Percentiles rank a stretch among this genome's conserved stretches.
Conservation (phyloP, 805 yeast genomes). For the Candida quercuum region DNA sequence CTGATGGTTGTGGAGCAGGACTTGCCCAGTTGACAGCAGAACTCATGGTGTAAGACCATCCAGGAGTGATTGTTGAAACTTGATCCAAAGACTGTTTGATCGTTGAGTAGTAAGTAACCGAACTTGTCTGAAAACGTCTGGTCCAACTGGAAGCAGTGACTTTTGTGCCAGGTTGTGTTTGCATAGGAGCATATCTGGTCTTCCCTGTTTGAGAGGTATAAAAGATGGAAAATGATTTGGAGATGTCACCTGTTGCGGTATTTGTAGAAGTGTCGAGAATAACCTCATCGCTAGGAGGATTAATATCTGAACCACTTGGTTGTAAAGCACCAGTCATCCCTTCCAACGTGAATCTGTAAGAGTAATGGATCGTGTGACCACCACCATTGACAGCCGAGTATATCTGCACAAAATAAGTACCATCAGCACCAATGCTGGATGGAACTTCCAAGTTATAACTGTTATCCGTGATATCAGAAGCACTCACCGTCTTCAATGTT, state of each 20-base stretch:
- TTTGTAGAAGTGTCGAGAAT: slow-evolving; percentile 30
- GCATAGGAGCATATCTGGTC: slow-evolving; percentile 89
- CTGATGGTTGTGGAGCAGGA: slow-evolving; percentile 64
- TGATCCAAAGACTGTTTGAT: slow-evolving; percentile 26
- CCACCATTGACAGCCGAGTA: slow-evolving; percentile 33
- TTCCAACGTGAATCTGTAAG: slow-evolving; percentile 56
- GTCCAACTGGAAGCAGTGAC: slow-evolving; percentile 65
- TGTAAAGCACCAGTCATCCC: slow-evolving; percentile 65
- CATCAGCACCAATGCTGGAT: slow-evolving; percentile 49
- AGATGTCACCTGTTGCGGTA: slow-evolving; percentile 32
- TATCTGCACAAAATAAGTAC: slow-evolving; percentile 70
- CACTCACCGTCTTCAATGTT: slow-evolving; percentile 24
- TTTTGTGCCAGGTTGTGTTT: slow-evolving; percentile 71
- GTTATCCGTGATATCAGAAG: slow-evolving; percentile 26
- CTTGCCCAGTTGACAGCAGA: slow-evolving; percentile 67
- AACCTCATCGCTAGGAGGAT: slow-evolving; percentile 37
- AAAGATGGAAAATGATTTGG: slow-evolving; percentile 56
- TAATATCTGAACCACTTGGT: slow-evolving; percentile 37
- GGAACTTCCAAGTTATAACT: slow-evolving; percentile 37
- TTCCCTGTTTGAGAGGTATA: slow-evolving; percentile 77
- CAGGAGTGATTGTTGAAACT: slow-evolving; percentile 73
- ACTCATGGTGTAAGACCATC: slow-evolving; percentile 70
- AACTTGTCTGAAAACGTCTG: slow-evolving; percentile 61
- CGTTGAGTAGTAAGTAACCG: slow-evolving; percentile 56
- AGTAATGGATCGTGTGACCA: slow-evolving; percentile 57